Conservation (phyloP, 345 rosid genomes). For the Gynandropsis gynandra region DNA sequence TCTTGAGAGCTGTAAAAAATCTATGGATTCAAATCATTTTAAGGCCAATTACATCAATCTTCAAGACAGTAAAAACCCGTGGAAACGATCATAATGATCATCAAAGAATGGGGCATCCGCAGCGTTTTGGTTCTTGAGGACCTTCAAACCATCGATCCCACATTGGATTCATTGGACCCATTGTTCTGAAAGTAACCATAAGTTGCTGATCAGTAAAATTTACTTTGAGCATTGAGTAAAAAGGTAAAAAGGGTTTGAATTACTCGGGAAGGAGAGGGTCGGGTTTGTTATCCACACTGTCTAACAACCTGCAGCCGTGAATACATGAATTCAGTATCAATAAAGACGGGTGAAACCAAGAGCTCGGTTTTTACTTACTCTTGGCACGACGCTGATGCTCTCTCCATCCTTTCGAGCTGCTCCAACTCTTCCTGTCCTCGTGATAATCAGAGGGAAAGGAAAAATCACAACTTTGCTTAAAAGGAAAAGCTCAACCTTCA, state of each 20-base stretch:
- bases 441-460: no score
- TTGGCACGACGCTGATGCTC: conserved; percentile 45
- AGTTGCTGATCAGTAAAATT: conserved; percentile 14
- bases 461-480: no score
- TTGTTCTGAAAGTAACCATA: conserved; percentile 43
- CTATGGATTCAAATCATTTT: no score
- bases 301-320: conserved; percentile 49
- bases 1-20: no score
- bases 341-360: neutral
- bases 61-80: no score
- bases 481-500: no score
- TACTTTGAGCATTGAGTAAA: neutral
- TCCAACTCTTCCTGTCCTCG: conserved; percentile 53
- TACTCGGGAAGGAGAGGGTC: conserved; percentile 80
- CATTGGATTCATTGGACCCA: conserved; percentile 48
- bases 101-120: conserved; percentile 72
- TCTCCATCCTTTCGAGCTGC: conserved; percentile 46
- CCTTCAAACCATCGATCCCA: conserved; percentile 97
- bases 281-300: conserved; percentile 45
- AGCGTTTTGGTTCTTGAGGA: conserved; percentile 50
- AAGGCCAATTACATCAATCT: conserved; percentile 22
- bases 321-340: conserved; percentile 7
- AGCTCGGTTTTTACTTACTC: conserved; percentile 35
- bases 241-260: conserved; percentile 1
- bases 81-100: conserved; percentile 14